These are phyloP conservation scores for Cymbopogon citratus DNA, from an alignment of 176 grass and related monocot species.

Conservation along the genomic window DNA sequence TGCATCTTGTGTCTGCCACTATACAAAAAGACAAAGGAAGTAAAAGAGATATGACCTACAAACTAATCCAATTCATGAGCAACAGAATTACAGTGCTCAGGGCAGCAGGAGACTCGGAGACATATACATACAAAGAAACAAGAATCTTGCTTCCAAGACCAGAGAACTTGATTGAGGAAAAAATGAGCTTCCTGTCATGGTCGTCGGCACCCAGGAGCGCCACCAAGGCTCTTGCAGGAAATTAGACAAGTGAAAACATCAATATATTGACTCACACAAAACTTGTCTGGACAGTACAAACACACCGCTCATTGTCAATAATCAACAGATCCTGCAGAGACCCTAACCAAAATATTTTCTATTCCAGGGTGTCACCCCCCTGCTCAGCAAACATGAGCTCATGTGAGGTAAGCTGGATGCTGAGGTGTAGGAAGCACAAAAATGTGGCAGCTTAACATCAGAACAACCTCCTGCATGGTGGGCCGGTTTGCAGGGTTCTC, in stretches of 20 bases:
- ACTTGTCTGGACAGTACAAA: neutral
- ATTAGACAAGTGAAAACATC: neutral
- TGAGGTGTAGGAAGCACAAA: neutral
- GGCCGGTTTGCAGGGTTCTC: slow-evolving; percentile 18
- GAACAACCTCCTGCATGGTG: slow-evolving; percentile 28
- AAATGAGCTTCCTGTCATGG: neutral
- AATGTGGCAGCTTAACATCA: slow-evolving; percentile 13
- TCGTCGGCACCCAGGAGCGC: neutral
- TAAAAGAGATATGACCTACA: too few relatives aligned
- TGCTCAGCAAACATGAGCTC: too few relatives aligned
- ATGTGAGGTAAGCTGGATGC: slow-evolving; percentile 15
- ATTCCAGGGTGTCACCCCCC: neutral
- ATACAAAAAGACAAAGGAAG: too few relatives aligned
- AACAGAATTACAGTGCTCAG: too few relatives aligned
- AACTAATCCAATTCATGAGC: too few relatives aligned
- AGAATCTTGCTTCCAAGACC: neutral
- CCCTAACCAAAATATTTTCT: neutral
- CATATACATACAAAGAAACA: too few relatives aligned
- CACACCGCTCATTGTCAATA: neutral
- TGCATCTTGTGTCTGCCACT: too few relatives aligned
- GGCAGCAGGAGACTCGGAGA: too few relatives aligned
- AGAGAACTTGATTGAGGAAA: neutral
- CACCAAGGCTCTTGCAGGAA: neutral
- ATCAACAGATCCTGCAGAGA: neutral
- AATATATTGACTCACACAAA: neutral